These are phyloP conservation scores for Cinnamomum micranthum DNA, from an alignment of 164 flowering plant genomes.

Conservation along the genomic window DNA sequence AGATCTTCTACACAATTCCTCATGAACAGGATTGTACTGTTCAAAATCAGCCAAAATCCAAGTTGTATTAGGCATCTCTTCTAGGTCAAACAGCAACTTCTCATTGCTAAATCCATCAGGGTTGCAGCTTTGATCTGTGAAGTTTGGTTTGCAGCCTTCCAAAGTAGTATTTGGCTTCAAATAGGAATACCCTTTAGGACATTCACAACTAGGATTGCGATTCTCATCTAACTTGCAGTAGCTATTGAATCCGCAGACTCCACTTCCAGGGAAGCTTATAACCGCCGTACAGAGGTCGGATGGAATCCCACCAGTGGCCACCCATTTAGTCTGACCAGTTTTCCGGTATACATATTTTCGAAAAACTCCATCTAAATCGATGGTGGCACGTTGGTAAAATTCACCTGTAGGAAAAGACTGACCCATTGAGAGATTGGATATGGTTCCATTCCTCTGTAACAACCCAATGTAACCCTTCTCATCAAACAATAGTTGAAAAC, in stretches of 20 bases:
- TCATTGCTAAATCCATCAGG: background rate
- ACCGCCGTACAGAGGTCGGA: slow-evolving; percentile 8
- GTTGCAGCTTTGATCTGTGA: background rate
- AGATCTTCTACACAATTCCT: slow-evolving; percentile 3
- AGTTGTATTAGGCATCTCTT: background rate
- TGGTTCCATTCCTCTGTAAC: slow-evolving; percentile 2
- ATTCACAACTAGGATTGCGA: slow-evolving; percentile 26
- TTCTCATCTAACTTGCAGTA: slow-evolving; percentile 29
- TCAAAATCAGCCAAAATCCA: slow-evolving; percentile 11
- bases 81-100: background rate
- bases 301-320: background rate
- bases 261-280: slow-evolving; percentile 9
- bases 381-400: slow-evolving; percentile 33
- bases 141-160: slow-evolving; percentile 4
- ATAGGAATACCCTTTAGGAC: slow-evolving; percentile 26
- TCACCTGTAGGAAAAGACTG: background rate
- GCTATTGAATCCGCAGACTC: slow-evolving; percentile 48
- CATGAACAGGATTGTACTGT: background rate
- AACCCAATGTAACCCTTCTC: slow-evolving; percentile 27
- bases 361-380: slow-evolving; percentile 46
- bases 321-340: background rate
- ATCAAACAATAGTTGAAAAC: slow-evolving; percentile 24
- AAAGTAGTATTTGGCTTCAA: slow-evolving; percentile 2
- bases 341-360: slow-evolving; percentile 28
- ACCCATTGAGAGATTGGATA: slow-evolving; percentile 20